Evolutionary conservation across 306 rosid genomes (phyloP).

Genomic region (Abrus pulchellus): DNA sequence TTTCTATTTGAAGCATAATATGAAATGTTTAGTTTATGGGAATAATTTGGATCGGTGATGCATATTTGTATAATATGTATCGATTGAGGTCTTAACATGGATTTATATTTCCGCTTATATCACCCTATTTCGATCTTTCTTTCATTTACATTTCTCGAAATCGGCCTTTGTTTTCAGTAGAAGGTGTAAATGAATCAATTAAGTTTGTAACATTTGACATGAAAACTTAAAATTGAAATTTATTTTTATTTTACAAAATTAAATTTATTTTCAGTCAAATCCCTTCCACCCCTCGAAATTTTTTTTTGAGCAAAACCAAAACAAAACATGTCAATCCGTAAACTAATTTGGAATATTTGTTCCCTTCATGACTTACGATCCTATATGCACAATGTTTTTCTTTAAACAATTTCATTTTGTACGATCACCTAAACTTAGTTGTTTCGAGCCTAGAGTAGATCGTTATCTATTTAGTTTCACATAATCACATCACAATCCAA

Average conservation of each 20-base stretch:
- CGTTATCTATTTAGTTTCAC: background rate
- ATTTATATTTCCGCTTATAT: conserved; percentile 15
- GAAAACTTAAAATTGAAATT: background rate
- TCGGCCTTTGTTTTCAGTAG: background rate
- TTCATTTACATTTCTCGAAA: background rate
- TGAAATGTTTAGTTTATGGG: background rate
- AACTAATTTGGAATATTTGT: background rate
- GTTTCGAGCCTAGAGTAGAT: background rate
- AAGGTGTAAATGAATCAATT: background rate
- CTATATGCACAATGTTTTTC: background rate
- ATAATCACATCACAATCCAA: background rate
- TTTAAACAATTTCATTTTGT: background rate
- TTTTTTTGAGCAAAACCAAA: background rate
- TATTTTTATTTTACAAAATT: background rate
- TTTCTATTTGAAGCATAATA: background rate
- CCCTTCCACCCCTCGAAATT: too few relatives aligned
- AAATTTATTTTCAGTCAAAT: background rate
- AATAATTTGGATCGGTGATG: conserved; percentile 32
- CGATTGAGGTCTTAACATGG: background rate
- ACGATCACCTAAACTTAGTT: background rate
- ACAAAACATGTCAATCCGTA: background rate
- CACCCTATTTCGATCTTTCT: background rate
- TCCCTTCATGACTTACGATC: background rate
- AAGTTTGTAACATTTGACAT: background rate
- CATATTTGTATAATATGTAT: background rate